These are phyloP conservation scores for Rhynchosporium agropyri DNA, from an alignment of 2,329 filamentous ascomycete genomes.

Conservation along the genomic window DNA sequence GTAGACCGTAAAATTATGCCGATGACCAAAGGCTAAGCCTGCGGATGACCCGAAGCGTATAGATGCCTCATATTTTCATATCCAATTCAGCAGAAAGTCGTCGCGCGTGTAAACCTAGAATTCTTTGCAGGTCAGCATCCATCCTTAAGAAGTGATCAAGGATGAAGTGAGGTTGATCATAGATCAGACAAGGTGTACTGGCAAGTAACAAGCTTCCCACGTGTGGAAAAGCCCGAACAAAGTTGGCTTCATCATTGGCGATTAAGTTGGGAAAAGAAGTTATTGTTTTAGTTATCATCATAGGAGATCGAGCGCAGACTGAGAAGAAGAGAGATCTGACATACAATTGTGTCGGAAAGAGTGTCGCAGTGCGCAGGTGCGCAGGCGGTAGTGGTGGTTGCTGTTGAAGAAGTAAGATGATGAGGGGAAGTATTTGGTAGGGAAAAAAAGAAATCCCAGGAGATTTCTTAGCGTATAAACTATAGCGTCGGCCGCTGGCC, in stretches of 20 bases:
- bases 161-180: conserved; percentile 19
- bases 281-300: conserved; percentile 69
- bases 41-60: background rate
- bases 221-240: conserved; percentile 64
- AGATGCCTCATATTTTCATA: no score
- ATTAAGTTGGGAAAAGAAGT: conserved; percentile 88
- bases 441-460: no score
- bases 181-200: conserved; percentile 82
- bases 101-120: no score
- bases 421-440: background rate
- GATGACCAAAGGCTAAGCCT: background rate
- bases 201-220: conserved; percentile 79
- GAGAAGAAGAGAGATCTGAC: conserved; percentile 14
- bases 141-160: conserved; percentile 29
- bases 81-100: no score
- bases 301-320: conserved; percentile 42
- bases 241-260: conserved; percentile 77
- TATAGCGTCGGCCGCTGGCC: background rate
- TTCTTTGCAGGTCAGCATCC: no score
- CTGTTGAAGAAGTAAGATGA: background rate
- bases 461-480: conserved; percentile 1
- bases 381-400: background rate
- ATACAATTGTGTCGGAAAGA: conserved; percentile 1
- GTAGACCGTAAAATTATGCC: background rate
- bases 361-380: background rate